Percentiles rank a stretch among this genome's conserved stretches.
These are phyloP conservation scores for Neohortaea acidophila DNA, from an alignment of 495 filamentous ascomycete species.

Conservation along the genomic window DNA sequence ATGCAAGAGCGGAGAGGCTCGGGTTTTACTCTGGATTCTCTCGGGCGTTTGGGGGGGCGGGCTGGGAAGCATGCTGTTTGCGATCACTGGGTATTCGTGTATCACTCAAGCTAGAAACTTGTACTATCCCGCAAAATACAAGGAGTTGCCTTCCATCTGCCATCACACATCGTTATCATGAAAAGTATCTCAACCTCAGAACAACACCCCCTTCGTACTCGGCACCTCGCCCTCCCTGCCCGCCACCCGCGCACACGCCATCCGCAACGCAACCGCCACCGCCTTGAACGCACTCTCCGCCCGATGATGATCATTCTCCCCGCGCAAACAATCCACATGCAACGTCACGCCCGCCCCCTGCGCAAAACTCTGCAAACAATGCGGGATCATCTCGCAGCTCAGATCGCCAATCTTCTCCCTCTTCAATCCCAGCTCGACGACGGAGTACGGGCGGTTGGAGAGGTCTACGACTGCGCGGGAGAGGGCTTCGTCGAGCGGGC, in stretches of 20 bases:
- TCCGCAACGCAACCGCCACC: slow-evolving; percentile 64
- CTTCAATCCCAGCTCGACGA: slow-evolving; percentile 63
- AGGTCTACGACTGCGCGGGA: slow-evolving; percentile 89
- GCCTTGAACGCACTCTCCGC: slow-evolving; percentile 98
- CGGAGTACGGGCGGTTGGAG: slow-evolving; percentile 72
- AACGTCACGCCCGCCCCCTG: slow-evolving; percentile 79
- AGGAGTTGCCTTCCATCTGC: no score
- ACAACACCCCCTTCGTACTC: slow-evolving; percentile 81
- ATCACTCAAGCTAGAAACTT: no score
- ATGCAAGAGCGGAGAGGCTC: no score
- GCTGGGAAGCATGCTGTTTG: not conserved
- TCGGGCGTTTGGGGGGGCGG: not conserved
- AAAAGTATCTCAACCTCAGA: slow-evolving; percentile 11
- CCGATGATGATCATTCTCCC: slow-evolving; percentile 88
- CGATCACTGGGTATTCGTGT: no score
- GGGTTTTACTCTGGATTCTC: no score
- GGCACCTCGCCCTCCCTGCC: slow-evolving; percentile 80
- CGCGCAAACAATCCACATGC: slow-evolving; percentile 78
- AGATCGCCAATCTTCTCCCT: slow-evolving; percentile 88
- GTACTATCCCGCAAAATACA: no score
- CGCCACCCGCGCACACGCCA: slow-evolving; percentile 55
- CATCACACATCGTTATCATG: not conserved
- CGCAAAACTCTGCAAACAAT: slow-evolving; percentile 86
- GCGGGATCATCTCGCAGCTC: slow-evolving; percentile 92
- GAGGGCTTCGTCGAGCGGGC: slow-evolving; percentile 87